phyloP scores from a whole-genome alignment of 139 green algal genomes.

The Trebouxia sp. region DNA sequence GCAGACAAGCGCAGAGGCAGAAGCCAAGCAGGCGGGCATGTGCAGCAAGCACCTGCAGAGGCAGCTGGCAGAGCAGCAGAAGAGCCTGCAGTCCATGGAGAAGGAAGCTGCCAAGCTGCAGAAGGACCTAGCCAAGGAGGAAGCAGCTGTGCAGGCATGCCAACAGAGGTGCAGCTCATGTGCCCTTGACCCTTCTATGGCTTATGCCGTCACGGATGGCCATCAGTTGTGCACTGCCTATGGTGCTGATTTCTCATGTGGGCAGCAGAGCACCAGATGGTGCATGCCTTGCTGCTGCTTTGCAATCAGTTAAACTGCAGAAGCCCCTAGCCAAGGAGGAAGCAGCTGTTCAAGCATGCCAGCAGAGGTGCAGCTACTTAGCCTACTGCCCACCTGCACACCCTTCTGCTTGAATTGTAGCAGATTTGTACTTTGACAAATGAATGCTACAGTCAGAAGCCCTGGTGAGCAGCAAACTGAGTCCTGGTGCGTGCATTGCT shows the following conservation, averaged over 20 bases:
- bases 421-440: too few relatives aligned
- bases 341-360: too few relatives aligned
- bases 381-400: too few relatives aligned
- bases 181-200: background rate
- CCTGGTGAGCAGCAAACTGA: too few relatives aligned
- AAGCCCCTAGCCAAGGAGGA: too few relatives aligned
- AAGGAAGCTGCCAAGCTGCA: slow-evolving; percentile 70
- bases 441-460: too few relatives aligned
- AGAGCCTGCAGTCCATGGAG: slow-evolving; percentile 72
- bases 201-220: too few relatives aligned
- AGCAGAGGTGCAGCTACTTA: too few relatives aligned
- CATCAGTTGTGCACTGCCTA: background rate
- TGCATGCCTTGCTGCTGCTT: background rate
- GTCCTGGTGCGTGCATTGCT: too few relatives aligned
- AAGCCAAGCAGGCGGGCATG: slow-evolving; percentile 68
- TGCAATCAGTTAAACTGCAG: too few relatives aligned
- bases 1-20: slow-evolving; percentile 65
- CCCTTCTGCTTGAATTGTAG: too few relatives aligned
- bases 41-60: slow-evolving; percentile 79
- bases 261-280: background rate
- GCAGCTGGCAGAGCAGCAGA: slow-evolving; percentile 75
- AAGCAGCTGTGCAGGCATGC: slow-evolving; percentile 53
- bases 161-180: slow-evolving; percentile 20
- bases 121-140: slow-evolving; percentile 62
- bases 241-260: background rate